phyloP scores from a whole-genome alignment of 768 basidiomycete species.

The Cyclocybe aegerita region DNA sequence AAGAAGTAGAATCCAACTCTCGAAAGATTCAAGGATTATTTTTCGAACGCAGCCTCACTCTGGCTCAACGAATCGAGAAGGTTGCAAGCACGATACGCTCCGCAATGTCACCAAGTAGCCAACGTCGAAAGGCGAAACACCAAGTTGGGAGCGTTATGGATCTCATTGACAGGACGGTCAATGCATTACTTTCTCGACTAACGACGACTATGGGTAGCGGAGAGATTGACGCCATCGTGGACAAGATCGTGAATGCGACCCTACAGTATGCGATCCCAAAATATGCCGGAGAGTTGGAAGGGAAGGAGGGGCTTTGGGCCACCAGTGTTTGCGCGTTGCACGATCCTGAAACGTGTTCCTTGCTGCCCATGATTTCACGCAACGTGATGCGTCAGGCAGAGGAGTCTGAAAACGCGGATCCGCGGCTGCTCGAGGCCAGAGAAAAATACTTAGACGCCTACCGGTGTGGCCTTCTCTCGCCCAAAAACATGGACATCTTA shows the following conservation, averaged over 20 bases:
- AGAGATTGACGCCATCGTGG: conserved; percentile 65
- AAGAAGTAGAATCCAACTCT: conserved; percentile 43
- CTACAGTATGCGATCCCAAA: conserved; percentile 77
- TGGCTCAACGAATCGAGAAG: conserved; percentile 64
- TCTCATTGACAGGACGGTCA: conserved; percentile 69
- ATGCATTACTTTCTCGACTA: conserved; percentile 51
- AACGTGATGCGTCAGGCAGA: conserved; percentile 34
- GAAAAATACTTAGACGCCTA: conserved; percentile 62
- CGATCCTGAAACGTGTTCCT: conserved; percentile 50
- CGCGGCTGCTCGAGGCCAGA: conserved; percentile 39
- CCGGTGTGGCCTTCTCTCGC: conserved; percentile 54
- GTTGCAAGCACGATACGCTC: conserved; percentile 57
- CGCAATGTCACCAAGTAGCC: conserved; percentile 50
- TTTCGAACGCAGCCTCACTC: conserved; percentile 60
- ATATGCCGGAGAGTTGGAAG: conserved; percentile 40
- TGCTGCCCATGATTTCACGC: conserved; percentile 53
- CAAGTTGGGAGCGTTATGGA: conserved; percentile 72
- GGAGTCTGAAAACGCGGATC: conserved; percentile 26
- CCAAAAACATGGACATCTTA: conserved; percentile 58
- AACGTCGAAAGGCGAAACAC: conserved; percentile 50
- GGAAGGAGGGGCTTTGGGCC: conserved; percentile 46
- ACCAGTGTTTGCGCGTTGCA: conserved; percentile 66
- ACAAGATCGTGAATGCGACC: conserved; percentile 70
- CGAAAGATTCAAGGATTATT: conserved; percentile 60
- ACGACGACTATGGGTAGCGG: conserved; percentile 49